Base-by-base conservation (phyloP, 164 flowering plant genomes). In the Umbilicus rupestris region DNA sequence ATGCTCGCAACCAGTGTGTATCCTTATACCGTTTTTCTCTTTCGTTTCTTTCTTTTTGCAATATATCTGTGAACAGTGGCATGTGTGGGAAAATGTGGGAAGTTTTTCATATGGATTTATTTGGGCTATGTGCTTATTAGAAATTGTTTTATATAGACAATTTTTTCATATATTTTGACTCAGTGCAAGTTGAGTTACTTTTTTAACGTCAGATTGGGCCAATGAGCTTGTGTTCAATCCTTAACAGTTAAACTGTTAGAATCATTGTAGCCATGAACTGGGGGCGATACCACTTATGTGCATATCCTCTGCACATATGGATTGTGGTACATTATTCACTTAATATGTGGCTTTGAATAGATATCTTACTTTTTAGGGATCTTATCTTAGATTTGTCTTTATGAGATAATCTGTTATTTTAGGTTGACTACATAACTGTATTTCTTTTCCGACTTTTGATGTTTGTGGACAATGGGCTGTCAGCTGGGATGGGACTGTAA, bases 401-500 rank as follows among this genome's bases (percentile, higher is more conserved):
- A 4, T 55, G 17, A 16, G 3, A 19, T 19, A 20, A 14, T n/a
- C 8, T 41, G 28, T 49, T 49, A 20, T n/a, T 49, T n/a, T 68
- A 95, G 97, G 99, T 89, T 76, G 99, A 95, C 78, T 95, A 95
- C 69, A 84, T 95, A 3, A 73, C 89, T 8, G 87, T 92, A 55
- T 95, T 95, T 74, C 76, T 88, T 73, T 95, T 92, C 62, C 97
- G 97, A 66, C 73, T 92, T 65, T 72, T 95, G 87, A 90, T 95
- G 98, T 95, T 95, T 66, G 82, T 95, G 63, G 98, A 92, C 72
- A 88, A 90, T 78, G 96, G 96, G 15, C 88, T 95, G 55, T 86
- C 99, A 73, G 82, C 96, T 59, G 98, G 97, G 75, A 92, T 95
- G 97, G 98, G 97, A 67, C 85, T 92, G 99, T 95, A 88, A 87